phyloP scores from a whole-genome alignment of 352 stramenopile species.

The Phytophthora ramorum region DNA sequence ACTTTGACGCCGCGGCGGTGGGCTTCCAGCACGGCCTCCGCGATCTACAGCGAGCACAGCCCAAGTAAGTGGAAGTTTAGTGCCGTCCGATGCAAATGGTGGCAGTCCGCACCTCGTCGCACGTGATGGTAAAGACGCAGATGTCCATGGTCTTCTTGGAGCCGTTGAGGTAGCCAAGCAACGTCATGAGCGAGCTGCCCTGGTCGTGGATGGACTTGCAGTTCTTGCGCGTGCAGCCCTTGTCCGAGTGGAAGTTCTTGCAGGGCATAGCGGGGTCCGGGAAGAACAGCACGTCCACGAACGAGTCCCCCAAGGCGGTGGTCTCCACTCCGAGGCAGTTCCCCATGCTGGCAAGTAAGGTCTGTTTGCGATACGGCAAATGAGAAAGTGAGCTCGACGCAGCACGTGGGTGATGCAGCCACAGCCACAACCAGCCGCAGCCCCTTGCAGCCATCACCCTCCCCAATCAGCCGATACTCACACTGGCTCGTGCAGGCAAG shows the following conservation, averaged over 20 bases:
- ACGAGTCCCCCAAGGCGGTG: slow-evolving; percentile 50
- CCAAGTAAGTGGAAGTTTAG: neutral
- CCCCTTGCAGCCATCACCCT: slow-evolving; percentile 19
- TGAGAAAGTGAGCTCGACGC: slow-evolving; percentile 21
- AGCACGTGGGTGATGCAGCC: neutral
- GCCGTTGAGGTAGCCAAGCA: slow-evolving; percentile 53
- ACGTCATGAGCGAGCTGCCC: slow-evolving; percentile 61
- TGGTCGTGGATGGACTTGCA: slow-evolving; percentile 73
- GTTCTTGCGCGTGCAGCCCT: slow-evolving; percentile 68
- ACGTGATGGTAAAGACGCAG: slow-evolving; percentile 81
- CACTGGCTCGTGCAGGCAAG: neutral
- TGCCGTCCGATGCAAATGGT: neutral
- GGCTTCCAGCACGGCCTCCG: slow-evolving; percentile 61
- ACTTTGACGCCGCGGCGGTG: slow-evolving; percentile 58
- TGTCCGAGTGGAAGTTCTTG: slow-evolving; percentile 53
- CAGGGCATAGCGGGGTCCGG: slow-evolving; percentile 69
- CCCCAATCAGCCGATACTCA: slow-evolving; percentile 4
- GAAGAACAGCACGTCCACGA: slow-evolving; percentile 80
- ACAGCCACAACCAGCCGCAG: neutral
- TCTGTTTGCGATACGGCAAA: slow-evolving; percentile 1
- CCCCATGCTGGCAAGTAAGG: slow-evolving; percentile 43
- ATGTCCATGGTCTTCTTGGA: slow-evolving; percentile 67
- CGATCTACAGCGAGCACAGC: slow-evolving; percentile 44
- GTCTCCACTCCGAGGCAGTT: slow-evolving; percentile 58
- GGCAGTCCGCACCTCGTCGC: slow-evolving; percentile 51